Evolutionary conservation across 169 alveolate species (phyloP).

Genomic region (Plasmodium fragile): DNA sequence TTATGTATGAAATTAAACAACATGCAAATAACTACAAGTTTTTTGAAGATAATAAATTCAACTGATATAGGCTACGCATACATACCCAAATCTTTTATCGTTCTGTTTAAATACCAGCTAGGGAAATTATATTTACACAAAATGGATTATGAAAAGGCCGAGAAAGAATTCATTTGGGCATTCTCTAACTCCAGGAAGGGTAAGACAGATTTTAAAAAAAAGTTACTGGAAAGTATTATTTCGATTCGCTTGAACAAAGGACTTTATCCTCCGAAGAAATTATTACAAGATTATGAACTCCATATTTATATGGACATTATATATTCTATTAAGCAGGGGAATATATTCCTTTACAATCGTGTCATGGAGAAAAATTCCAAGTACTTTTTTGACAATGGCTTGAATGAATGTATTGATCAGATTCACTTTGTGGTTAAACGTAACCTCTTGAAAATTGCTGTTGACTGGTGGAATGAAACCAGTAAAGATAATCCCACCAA

Average conservation of each 20-base stretch:
- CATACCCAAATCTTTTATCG: slow-evolving; percentile 77
- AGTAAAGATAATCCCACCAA: slow-evolving; percentile 34
- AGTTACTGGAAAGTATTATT: slow-evolving; percentile 9
- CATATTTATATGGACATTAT: slow-evolving; percentile 34
- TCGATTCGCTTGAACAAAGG: slow-evolving; percentile 58
- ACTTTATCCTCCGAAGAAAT: slow-evolving; percentile 31
- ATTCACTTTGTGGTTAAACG: slow-evolving; percentile 58
- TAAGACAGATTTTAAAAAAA: slow-evolving; percentile 40
- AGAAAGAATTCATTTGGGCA: slow-evolving; percentile 80
- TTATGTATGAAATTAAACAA: slow-evolving; percentile 80
- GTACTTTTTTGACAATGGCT: slow-evolving; percentile 23
- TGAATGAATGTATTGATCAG: slow-evolving; percentile 57
- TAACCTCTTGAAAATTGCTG: slow-evolving; percentile 26
- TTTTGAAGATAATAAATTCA: slow-evolving; percentile 77
- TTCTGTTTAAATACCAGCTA: slow-evolving; percentile 76
- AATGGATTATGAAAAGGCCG: slow-evolving; percentile 78
- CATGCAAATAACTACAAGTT: slow-evolving; percentile 82
- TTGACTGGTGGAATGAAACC: slow-evolving; percentile 56
- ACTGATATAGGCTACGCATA: slow-evolving; percentile 70
- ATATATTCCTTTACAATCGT: slow-evolving; percentile 47
- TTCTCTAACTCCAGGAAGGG: slow-evolving; percentile 68
- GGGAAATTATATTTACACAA: slow-evolving; percentile 81
- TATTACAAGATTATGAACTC: slow-evolving; percentile 24
- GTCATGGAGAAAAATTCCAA: slow-evolving; percentile 10
- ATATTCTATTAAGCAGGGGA: slow-evolving; percentile 32